Conservation (phyloP, 805 yeast species). For the Suhomyces sp. region DNA sequence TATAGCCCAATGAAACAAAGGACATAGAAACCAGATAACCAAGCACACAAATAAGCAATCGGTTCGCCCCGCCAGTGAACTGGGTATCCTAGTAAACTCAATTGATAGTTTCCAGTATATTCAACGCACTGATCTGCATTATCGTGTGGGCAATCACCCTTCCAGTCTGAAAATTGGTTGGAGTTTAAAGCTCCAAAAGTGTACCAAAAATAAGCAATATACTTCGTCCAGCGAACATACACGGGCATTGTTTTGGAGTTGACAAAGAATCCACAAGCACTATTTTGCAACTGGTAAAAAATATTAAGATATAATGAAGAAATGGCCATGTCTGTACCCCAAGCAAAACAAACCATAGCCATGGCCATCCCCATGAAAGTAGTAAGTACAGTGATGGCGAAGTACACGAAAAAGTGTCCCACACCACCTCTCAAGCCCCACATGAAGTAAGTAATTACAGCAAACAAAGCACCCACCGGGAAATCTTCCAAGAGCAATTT, state of each 20-base stretch:
- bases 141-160: constrained; percentile 51
- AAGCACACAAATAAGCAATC: constrained; percentile 18
- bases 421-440: constrained; percentile 25
- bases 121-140: constrained; percentile 18
- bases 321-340: constrained; percentile 58
- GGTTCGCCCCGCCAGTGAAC: constrained; percentile 21
- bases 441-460: constrained; percentile 24
- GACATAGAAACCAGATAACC: constrained; percentile 20
- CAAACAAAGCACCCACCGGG: constrained; percentile 20
- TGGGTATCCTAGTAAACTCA: constrained; percentile 21
- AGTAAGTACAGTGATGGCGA: constrained; percentile 54
- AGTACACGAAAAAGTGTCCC: constrained; percentile 55
- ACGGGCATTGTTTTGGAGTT: constrained; percentile 75
- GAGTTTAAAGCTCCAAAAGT: constrained; percentile 67
- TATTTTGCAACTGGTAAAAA: constrained; percentile 66
- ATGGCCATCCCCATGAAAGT: constrained; percentile 55
- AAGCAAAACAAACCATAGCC: constrained; percentile 53
- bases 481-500: constrained; percentile 22
- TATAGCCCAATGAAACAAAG: constrained; percentile 13
- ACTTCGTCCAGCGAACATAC: constrained; percentile 82
- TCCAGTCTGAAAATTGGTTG: constrained; percentile 61
- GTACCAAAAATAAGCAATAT: constrained; percentile 74
- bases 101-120: constrained; percentile 21
- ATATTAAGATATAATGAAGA: constrained; percentile 62
- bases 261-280: constrained; percentile 79